phyloP scores from a whole-genome alignment of 2,329 filamentous ascomycete genomes.

The Juglanconis sp. region DNA sequence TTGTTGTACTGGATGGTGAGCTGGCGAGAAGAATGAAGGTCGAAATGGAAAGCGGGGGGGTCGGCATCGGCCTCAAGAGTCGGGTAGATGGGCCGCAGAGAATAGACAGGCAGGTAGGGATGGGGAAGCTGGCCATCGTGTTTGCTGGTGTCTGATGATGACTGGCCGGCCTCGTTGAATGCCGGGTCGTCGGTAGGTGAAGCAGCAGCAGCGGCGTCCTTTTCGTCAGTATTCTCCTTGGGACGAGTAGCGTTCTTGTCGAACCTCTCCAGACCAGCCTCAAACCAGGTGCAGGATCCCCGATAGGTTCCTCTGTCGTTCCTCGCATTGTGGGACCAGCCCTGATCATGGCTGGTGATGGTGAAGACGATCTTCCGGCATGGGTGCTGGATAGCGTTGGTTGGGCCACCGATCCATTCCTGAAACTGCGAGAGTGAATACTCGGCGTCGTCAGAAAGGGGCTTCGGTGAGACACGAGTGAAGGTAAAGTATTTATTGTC shows the following conservation, averaged over 20 bases:
- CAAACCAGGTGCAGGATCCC: constrained; percentile 61
- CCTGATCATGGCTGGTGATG: constrained; percentile 56
- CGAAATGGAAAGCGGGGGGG: constrained; percentile 34
- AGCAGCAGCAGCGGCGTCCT: not conserved
- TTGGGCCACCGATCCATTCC: constrained; percentile 36
- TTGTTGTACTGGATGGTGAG: constrained; percentile 49
- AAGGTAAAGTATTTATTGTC: constrained; percentile 21
- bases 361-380: constrained; percentile 62
- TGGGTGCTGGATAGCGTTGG: constrained; percentile 42
- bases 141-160: no score
- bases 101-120: constrained; percentile 23
- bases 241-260: constrained; percentile 28
- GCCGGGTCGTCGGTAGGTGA: no score
- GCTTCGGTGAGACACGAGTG: constrained; percentile 11
- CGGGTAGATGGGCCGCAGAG: constrained; percentile 20
- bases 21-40: constrained; percentile 31
- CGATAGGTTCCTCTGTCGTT: constrained; percentile 37
- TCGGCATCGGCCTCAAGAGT: constrained; percentile 9
- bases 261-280: constrained; percentile 57
- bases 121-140: not conserved
- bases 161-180: no score
- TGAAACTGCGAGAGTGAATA: constrained; percentile 31
- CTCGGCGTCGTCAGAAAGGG: constrained; percentile 23
- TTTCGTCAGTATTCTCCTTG: not conserved
- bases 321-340: constrained; percentile 34